phyloP scores from a whole-genome alignment of 345 rosid species.

The Citrus glauca region DNA sequence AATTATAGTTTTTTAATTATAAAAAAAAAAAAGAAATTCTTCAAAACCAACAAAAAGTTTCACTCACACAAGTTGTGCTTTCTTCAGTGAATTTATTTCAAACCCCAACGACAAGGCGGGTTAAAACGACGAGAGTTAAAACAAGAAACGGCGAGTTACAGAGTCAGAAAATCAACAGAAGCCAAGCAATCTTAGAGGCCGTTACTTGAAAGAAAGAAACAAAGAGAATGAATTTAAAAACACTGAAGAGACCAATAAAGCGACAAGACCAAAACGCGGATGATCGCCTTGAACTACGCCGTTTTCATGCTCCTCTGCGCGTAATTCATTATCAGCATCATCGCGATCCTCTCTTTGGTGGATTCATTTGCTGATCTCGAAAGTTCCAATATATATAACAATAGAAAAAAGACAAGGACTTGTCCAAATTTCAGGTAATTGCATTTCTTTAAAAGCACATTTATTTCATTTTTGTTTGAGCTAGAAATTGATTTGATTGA shows the following conservation, averaged over 20 bases:
- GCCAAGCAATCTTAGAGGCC: background rate
- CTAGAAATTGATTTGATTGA: background rate
- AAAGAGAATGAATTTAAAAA: slow-evolving; percentile 4
- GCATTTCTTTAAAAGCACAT: background rate
- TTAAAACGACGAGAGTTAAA: background rate
- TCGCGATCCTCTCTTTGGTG: background rate
- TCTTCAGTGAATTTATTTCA: background rate
- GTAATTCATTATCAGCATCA: background rate
- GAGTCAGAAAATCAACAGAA: background rate
- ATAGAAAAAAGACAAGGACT: background rate
- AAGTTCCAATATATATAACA: background rate
- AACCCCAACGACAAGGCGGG: background rate
- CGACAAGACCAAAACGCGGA: slow-evolving; percentile 14
- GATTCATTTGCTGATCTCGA: slow-evolving; percentile 13
- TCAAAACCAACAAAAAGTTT: background rate
- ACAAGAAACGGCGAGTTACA: background rate
- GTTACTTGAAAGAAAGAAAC: slow-evolving; percentile 11
- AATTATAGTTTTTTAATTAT: background rate
- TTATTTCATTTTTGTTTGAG: background rate
- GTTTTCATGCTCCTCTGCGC: slow-evolving; percentile 6
- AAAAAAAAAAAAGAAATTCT: background rate
- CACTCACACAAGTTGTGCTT: no score
- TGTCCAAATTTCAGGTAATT: slow-evolving; percentile 6
- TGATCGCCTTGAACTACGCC: slow-evolving; percentile 12
- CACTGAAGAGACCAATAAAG: slow-evolving; percentile 9